Evolutionary conservation across 139 green algal genomes (phyloP).

Genomic region (Chlamydomonas sp.): DNA sequence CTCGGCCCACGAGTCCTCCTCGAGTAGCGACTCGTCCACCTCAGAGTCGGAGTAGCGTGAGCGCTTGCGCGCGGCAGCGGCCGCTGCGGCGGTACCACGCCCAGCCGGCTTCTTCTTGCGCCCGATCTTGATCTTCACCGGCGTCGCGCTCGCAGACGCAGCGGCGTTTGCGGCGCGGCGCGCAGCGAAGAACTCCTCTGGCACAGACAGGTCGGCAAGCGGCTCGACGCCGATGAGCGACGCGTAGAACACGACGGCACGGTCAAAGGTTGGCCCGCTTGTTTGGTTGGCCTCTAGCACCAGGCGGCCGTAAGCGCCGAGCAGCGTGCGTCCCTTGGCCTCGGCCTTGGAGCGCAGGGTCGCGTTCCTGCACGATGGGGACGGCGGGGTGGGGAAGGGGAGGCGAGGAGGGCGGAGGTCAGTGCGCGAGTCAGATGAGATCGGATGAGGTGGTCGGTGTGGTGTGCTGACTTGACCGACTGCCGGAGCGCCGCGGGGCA

Average conservation of each 20-base stretch:
- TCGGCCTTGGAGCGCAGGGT: constrained; percentile 37
- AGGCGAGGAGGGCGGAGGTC: neutral
- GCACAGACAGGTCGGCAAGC: no score
- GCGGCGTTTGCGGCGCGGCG: no score
- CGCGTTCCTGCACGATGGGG: constrained; percentile 27
- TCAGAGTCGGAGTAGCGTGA: neutral
- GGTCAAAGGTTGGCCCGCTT: no score
- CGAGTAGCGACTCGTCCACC: neutral
- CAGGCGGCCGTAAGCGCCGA: constrained; percentile 25
- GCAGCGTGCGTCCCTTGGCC: constrained; percentile 25
- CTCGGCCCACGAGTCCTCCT: neutral
- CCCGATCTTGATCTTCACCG: neutral
- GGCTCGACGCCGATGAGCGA: no score
- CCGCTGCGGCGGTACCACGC: no score
- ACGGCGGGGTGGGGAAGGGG: neutral
- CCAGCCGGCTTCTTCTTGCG: no score
- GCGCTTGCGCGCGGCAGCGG: neutral
- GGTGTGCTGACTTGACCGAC: no score
- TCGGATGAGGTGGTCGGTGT: neutral
- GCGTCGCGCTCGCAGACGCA: neutral
- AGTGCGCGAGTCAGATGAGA: neutral
- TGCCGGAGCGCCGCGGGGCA: no score
- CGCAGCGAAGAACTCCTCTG: neutral
- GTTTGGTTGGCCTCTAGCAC: neutral
- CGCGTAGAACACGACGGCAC: no score